These are phyloP conservation scores for Silene noctiflora DNA, from an alignment of 179 eudicot species.

Conservation along the genomic window DNA sequence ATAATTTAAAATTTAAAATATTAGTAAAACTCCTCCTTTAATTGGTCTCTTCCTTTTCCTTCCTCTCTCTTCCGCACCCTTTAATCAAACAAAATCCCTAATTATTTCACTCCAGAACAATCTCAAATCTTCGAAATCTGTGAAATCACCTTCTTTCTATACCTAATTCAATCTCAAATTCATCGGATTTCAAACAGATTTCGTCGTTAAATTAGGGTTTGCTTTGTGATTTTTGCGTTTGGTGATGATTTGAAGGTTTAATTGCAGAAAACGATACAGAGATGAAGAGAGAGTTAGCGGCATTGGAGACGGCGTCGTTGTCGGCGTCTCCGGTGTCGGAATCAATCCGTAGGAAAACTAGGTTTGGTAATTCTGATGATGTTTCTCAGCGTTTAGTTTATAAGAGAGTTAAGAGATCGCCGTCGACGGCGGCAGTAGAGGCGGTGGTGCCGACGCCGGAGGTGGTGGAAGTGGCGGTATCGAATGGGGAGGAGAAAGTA, in stretches of 20 bases:
- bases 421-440: neutral
- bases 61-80: neutral
- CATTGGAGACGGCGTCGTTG: conserved; percentile 21
- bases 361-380: conserved; percentile 18
- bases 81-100: neutral
- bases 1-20: no score
- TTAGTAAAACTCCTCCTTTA: neutral
- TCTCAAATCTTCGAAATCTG: no score
- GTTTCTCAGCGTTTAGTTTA: conserved; percentile 28
- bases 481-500: neutral
- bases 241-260: conserved; percentile 12
- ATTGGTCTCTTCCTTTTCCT: conserved; percentile 3
- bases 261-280: conserved; percentile 10
- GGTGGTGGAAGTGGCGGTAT: no score
- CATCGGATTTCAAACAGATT: neutral
- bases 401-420: conserved; percentile 29
- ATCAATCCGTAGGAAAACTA: conserved; percentile 7
- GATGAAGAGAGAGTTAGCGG: conserved; percentile 39
- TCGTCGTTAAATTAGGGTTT: conserved; percentile 8
- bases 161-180: neutral
- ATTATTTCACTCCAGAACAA: neutral
- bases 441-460: neutral
- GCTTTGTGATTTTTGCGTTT: neutral
- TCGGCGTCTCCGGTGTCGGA: conserved; percentile 4
- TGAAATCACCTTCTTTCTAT: neutral